These are phyloP conservation scores for Trematosphaeria pertusa DNA, from an alignment of 2,329 filamentous ascomycete genomes.

Conservation along the genomic window DNA sequence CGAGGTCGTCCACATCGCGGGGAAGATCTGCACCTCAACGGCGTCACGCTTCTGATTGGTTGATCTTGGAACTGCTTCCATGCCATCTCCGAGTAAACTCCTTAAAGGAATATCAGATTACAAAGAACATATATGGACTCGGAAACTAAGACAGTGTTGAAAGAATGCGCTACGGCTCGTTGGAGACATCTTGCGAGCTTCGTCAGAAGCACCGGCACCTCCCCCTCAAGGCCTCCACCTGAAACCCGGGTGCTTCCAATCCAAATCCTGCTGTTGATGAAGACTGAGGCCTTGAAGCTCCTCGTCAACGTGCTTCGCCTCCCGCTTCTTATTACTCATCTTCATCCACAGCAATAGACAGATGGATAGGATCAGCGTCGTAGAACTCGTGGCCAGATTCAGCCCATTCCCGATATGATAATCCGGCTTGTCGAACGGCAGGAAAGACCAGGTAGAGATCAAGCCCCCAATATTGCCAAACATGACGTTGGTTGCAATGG, in stretches of 20 bases:
- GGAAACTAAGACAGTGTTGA: no score
- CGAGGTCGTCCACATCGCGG: neutral
- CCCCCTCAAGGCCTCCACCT: constrained; percentile 60
- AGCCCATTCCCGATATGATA: constrained; percentile 76
- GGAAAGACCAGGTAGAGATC: constrained; percentile 70
- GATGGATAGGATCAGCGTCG: constrained; percentile 61
- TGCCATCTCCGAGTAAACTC: neutral
- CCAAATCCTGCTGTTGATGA: constrained; percentile 42
- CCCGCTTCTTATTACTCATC: constrained; percentile 66
- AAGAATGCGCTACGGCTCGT: no score
- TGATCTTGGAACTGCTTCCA: neutral
- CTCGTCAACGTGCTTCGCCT: constrained; percentile 61
- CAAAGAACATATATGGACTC: no score
- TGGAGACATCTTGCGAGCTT: no score
- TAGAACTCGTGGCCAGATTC: constrained; percentile 69
- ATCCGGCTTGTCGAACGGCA: constrained; percentile 68
- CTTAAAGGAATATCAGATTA: neutral
- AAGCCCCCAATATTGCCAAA: constrained; percentile 75
- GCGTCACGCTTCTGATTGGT: constrained; percentile 1
- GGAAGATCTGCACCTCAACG: neutral
- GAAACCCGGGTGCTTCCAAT: constrained; percentile 65
- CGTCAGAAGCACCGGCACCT: no score
- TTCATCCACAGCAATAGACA: constrained; percentile 66
- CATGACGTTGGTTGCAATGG: constrained; percentile 74
- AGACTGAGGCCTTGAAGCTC: constrained; percentile 60